Percentiles rank a stretch among this genome's conserved stretches.
phyloP scores from a whole-genome alignment of 306 rosid genomes.

The Canavalia ensiformis region DNA sequence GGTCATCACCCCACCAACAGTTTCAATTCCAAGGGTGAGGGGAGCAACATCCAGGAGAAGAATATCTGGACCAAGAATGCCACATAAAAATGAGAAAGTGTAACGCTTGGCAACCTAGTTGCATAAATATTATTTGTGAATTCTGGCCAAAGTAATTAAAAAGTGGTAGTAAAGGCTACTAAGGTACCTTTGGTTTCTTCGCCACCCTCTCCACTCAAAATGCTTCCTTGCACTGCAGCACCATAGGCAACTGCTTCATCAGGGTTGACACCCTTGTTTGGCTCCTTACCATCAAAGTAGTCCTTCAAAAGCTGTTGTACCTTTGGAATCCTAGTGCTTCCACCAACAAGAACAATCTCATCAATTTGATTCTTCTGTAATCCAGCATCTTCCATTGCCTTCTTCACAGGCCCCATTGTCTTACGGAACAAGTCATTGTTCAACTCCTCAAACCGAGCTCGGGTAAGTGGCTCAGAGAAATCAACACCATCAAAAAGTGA shows the following conservation, averaged over 20 bases:
- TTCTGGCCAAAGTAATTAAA: background rate
- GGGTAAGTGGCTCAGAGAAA: conserved; percentile 87
- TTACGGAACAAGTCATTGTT: conserved; percentile 94
- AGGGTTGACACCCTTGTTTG: conserved; percentile 98
- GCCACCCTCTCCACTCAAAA: conserved; percentile 98
- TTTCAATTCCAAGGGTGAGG: conserved; percentile 96
- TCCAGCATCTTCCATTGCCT: conserved; percentile 97
- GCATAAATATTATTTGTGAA: background rate
- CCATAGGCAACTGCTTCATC: conserved; percentile 97
- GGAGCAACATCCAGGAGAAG: conserved; percentile 99
- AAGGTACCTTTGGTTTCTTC: conserved; percentile 87
- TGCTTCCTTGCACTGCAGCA: conserved; percentile 97
- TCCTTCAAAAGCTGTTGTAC: conserved; percentile 92
- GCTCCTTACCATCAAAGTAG: conserved; percentile 93
- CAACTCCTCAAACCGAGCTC: conserved; percentile 96
- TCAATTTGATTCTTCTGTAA: conserved; percentile 84
- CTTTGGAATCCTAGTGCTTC: conserved; percentile 96
- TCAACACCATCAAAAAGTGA: conserved; percentile 92
- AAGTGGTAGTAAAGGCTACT: background rate
- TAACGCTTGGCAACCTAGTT: background rate
- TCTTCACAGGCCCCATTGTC: conserved; percentile 98
- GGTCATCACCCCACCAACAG: conserved; percentile 99
- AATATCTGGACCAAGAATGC: conserved; percentile 64
- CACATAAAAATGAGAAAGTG: conserved; percentile 1
- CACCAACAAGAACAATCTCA: conserved; percentile 95